Base-by-base conservation (phyloP, 2,329 filamentous ascomycete genomes). In the Neopestalotiopsis sp. region DNA sequence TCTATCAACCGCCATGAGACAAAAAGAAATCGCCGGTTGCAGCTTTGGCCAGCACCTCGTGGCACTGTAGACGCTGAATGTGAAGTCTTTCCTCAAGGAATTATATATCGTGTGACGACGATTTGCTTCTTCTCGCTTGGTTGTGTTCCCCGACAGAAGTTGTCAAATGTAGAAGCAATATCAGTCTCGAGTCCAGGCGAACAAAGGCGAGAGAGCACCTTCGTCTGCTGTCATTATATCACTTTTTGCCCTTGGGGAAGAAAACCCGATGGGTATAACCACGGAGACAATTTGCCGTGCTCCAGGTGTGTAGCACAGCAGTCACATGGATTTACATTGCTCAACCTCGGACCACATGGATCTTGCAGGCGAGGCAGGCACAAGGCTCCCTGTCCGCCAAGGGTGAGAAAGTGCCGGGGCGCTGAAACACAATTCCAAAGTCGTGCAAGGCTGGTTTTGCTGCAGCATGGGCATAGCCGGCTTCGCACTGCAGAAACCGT, bases 101-200 rank as follows among this genome's bases (percentile, higher is more conserved):
- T 20, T 14, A 20, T n/a, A 20, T 17, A 20, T 20, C n/a, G n/a
- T 52, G 45, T 52, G 45, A 52, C 45, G 45, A 52, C 17, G 9
- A n/a, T 14, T 52, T 52, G 45, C 45, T 52, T 52, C n/a, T 28
- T 52, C 17, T 20, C 14, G 45, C 45, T 7, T 52, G 45, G 17
- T 52, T 52, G 45, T 52, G 45, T 52, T 52, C 45, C 45, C 45
- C 45, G 45, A 52, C 17, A n/a, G 14, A 52, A 52, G 45, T 52
- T 52, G 45, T 52, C 45, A 52, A 52, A 52, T 24, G 45, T 52
- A 52, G 45, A 52, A 52, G 45, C 45, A 52, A 52, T 38, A 38
- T 52, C 45, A 52, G n/a, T n/a, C 45, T 52, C 17, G 45, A 52
- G 45, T 6, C 17, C 17, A 20, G 45, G n/a, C 45, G 24, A 28